phyloP scores from a whole-genome alignment of 805 yeast genomes.

The Candida palmyrensis region DNA sequence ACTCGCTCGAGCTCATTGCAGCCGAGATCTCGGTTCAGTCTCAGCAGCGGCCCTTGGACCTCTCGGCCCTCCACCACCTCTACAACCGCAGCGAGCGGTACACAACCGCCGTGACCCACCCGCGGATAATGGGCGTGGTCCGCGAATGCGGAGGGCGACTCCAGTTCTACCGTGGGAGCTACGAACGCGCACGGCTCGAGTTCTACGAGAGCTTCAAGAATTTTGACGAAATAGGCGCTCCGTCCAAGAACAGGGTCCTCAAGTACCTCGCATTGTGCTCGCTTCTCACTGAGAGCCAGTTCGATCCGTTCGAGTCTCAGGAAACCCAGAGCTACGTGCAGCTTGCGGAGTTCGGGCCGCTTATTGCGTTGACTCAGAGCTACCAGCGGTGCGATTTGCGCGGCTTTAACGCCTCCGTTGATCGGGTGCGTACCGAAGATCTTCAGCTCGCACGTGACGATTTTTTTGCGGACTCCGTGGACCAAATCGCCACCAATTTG shows the following conservation, averaged over 20 bases:
- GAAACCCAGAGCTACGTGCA: slow-evolving; percentile 54
- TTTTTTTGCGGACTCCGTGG: slow-evolving; percentile 23
- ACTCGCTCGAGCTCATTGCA: slow-evolving; percentile 60
- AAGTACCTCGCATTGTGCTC: slow-evolving; percentile 59
- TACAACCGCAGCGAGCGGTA: slow-evolving; percentile 41
- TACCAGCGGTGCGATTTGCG: slow-evolving; percentile 26
- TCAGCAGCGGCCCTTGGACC: slow-evolving; percentile 25
- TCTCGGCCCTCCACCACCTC: slow-evolving; percentile 39
- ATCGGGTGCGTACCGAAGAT: slow-evolving; percentile 10
- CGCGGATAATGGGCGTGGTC: slow-evolving; percentile 67
- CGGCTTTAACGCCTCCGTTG: slow-evolving; percentile 12
- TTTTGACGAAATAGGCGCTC: slow-evolving; percentile 41
- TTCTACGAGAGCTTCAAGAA: slow-evolving; percentile 45
- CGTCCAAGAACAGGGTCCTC: slow-evolving; percentile 49
- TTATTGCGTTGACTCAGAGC: slow-evolving; percentile 23
- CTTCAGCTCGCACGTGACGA: slow-evolving; percentile 26
- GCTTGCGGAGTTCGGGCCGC: slow-evolving; percentile 22
- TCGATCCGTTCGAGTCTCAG: slow-evolving; percentile 69
- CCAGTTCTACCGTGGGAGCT: slow-evolving; percentile 55
- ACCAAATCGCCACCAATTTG: slow-evolving; percentile 23
- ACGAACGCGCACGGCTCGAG: slow-evolving; percentile 58
- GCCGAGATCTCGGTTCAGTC: slow-evolving; percentile 55
- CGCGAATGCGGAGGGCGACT: slow-evolving; percentile 73
- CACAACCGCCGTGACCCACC: slow-evolving; percentile 68
- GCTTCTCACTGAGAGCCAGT: slow-evolving; percentile 56